A percentile compares a stretch with the other conserved stretches of the same genome.
These are phyloP conservation scores for Limonium bicolor DNA, from an alignment of 148 eudicot genomes.

Conservation along the genomic window DNA sequence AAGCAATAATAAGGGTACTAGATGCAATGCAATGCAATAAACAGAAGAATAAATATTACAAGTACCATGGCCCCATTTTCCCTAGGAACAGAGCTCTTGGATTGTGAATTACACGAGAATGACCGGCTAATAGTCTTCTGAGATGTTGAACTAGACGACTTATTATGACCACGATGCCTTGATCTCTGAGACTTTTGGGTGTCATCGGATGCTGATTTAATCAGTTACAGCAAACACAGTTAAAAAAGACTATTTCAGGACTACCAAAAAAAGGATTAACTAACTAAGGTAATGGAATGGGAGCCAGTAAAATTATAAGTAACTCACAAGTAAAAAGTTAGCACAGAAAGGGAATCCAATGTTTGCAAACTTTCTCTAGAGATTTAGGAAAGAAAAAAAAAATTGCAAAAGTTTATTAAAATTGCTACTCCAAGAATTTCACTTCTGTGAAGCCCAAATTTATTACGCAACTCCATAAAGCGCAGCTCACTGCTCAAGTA, in stretches of 20 bases:
- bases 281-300: too few relatives aligned
- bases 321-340: background rate
- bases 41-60: background rate
- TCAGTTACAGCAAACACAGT: background rate
- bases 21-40: background rate
- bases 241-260: background rate
- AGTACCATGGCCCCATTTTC: constrained; percentile 28
- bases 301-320: background rate
- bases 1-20: background rate
- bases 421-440: too few relatives aligned
- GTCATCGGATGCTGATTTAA: constrained; percentile 43
- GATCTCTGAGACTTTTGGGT: constrained; percentile 52
- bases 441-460: too few relatives aligned
- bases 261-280: background rate
- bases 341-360: constrained; percentile 2
- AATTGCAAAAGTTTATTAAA: too few relatives aligned
- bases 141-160: constrained; percentile 24
- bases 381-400: background rate
- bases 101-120: constrained; percentile 43
- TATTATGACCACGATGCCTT: constrained; percentile 34
- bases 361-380: background rate
- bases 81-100: constrained; percentile 30
- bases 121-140: constrained; percentile 33
- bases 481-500: too few relatives aligned
- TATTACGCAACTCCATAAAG: too few relatives aligned